These are phyloP conservation scores for Dryadomyces sulphureus DNA, from an alignment of 2,329 filamentous ascomycete genomes.

Conservation along the genomic window DNA sequence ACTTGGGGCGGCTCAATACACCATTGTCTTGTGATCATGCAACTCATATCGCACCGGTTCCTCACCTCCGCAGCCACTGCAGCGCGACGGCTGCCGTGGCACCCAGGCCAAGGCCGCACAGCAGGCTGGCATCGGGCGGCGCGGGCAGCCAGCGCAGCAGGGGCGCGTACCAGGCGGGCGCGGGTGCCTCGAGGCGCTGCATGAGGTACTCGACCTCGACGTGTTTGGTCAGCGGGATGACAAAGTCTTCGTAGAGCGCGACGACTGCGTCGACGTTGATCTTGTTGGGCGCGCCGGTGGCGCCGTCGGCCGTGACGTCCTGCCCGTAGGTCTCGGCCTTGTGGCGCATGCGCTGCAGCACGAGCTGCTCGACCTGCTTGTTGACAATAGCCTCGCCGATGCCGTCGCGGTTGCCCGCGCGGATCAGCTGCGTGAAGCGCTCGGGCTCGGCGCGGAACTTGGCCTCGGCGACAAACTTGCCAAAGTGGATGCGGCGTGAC, in stretches of 20 bases:
- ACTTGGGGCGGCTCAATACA: too few species aligned
- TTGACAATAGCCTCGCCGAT: conserved; percentile 90
- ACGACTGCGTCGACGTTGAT: conserved; percentile 89
- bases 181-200: conserved; percentile 49
- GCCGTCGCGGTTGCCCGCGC: conserved; percentile 60
- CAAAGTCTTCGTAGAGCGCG: conserved; percentile 77
- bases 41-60: too few species aligned
- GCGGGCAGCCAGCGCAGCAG: neutral
- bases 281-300: conserved; percentile 44
- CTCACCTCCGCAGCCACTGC: conserved; percentile 4
- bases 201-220: conserved; percentile 98
- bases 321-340: conserved; percentile 92
- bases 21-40: too few species aligned
- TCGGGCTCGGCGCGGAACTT: conserved; percentile 81
- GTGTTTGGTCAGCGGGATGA: conserved; percentile 94
- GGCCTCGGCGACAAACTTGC: conserved; percentile 93
- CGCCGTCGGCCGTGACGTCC: conserved; percentile 53
- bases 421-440: conserved; percentile 69
- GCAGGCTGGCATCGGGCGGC: neutral
- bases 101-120: conserved; percentile 1
- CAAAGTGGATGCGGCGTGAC: conserved; percentile 86
- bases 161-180: conserved; percentile 5
- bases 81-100: neutral
- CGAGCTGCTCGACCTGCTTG: conserved; percentile 74
- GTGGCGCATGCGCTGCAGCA: conserved; percentile 68